Conservation (phyloP, 108 stramenopile species). For the Discostella pseudostelligera region DNA sequence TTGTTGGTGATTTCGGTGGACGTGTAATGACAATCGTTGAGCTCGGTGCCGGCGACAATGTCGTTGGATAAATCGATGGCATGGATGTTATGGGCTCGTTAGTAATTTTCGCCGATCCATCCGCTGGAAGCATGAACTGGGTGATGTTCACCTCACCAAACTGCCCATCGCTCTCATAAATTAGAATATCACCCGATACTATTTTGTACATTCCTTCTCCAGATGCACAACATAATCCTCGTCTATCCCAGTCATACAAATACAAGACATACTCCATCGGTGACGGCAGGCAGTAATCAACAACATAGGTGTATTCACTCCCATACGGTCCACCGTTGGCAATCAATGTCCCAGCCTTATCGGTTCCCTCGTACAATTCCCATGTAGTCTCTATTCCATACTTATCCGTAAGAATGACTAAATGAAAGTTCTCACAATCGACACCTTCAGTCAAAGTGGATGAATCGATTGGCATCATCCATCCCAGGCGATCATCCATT, state of each 20-base stretch:
- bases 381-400: slow-evolving; percentile 37
- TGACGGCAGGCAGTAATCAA: slow-evolving; percentile 35
- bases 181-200: slow-evolving; percentile 21
- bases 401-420: slow-evolving; percentile 24
- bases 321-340: slow-evolving; percentile 39
- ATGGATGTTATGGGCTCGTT: background rate
- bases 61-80: slow-evolving; percentile 2
- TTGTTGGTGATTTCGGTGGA: background rate
- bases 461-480: slow-evolving; percentile 32
- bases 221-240: slow-evolving; percentile 28
- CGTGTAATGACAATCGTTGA: background rate
- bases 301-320: slow-evolving; percentile 20
- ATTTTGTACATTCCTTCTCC: slow-evolving; percentile 28
- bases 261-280: slow-evolving; percentile 25
- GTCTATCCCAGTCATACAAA: slow-evolving; percentile 34
- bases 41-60: background rate
- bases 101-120: slow-evolving; percentile 10
- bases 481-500: slow-evolving; percentile 31
- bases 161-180: slow-evolving; percentile 19
- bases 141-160: slow-evolving; percentile 31
- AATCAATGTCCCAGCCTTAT: slow-evolving; percentile 17
- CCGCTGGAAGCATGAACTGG: slow-evolving; percentile 23
- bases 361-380: slow-evolving; percentile 29
- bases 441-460: slow-evolving; percentile 19
- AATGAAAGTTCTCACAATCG: slow-evolving; percentile 34